Base-by-base conservation (phyloP, 1,284 basidiomycete genomes). In the Cutaneotrichosporon sp. region DNA sequence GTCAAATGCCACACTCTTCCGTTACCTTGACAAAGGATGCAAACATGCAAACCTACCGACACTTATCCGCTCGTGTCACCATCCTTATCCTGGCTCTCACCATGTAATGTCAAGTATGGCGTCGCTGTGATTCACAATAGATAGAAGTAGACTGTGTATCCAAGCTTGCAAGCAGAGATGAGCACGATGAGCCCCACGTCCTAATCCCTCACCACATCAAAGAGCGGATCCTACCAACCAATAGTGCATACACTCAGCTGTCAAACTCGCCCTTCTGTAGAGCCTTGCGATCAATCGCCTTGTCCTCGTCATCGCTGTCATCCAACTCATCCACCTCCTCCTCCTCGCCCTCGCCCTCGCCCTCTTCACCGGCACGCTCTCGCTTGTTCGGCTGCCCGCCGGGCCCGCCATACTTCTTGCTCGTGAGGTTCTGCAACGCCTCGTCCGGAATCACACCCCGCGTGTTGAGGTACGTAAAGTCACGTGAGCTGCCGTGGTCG, bases 231-330 rank as follows among this genome's bases (percentile, higher is more conserved):
- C 49, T 18, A 46, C 42, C 4, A 46, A 46, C 22, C 34, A 22
- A 21, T 26, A 56, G 22, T 40, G 21, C 53, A 56, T 40, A 26
- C 53, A 40, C 34, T 21, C 36, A 90, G 30, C 88, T 90, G 73
- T 92, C 91, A 73, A 86, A 84, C 69, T 91, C 90, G 49, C 85
- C 88, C 56, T 87, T 79, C 64, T 84, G 82, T 52, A 83, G 81
- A 71, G 85, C 84, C 16, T 84, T 84, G 60, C 84, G 84, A 40
- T 89, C 88, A 2, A 86, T 85, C 40, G 85, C 86, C 40, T 38
- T 58, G 30, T 60, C 66, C 61, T 73, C 63, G 64, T 85, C 86
- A 7, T 81, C 84, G 58, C 81, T 83, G 5, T 81, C 84, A 53
- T 80, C 83, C 73, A 47, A 84, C 75, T 36, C 65, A 32, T 77